A percentile compares a stretch with the other conserved stretches of the same genome.
phyloP scores from a whole-genome alignment of 1,139 yeast genomes.

The Debaryomyces singareniensis region DNA sequence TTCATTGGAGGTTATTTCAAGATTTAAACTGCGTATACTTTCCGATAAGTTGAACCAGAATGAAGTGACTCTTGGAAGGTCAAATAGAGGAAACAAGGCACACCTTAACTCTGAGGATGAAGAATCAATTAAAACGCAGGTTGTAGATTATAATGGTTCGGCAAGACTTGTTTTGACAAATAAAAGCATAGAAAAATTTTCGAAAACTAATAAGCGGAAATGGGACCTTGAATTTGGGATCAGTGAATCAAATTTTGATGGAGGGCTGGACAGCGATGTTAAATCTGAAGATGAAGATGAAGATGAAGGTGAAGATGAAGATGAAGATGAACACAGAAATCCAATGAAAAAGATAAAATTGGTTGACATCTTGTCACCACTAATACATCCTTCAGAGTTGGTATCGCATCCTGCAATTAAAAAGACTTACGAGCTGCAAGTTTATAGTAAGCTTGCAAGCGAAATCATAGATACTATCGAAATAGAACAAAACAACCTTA shows the following conservation, averaged over 20 bases:
- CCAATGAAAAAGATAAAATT: slow-evolving; percentile 32
- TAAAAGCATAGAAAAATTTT: slow-evolving; percentile 24
- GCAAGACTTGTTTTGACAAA: slow-evolving; percentile 34
- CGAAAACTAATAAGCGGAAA: slow-evolving; percentile 25
- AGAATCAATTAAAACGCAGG: slow-evolving; percentile 23
- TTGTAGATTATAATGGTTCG: slow-evolving; percentile 39
- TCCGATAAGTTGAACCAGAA: slow-evolving; percentile 10
- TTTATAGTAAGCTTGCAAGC: slow-evolving; percentile 49
- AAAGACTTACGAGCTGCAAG: slow-evolving; percentile 53
- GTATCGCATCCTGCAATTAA: slow-evolving; percentile 65
- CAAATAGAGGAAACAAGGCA: slow-evolving; percentile 35
- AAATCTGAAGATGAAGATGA: slow-evolving; percentile 6
- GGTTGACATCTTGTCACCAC: slow-evolving; percentile 64
- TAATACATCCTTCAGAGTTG: slow-evolving; percentile 74
- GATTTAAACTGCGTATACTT: slow-evolving; percentile 34
- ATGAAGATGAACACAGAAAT: slow-evolving; percentile 22
- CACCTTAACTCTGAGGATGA: slow-evolving; percentile 12
- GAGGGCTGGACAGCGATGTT: slow-evolving; percentile 5
- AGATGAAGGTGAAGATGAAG: slow-evolving; percentile 15
- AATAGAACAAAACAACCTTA: slow-evolving; percentile 70
- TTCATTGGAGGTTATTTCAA: slow-evolving; percentile 33
- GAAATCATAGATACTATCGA: slow-evolving; percentile 75
- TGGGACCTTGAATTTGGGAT: slow-evolving; percentile 28
- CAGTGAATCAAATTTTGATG: too few species aligned
- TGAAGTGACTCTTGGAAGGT: slow-evolving; percentile 11